Conservation (phyloP, 2,329 filamentous ascomycete genomes). For the Fusarium longipes region DNA sequence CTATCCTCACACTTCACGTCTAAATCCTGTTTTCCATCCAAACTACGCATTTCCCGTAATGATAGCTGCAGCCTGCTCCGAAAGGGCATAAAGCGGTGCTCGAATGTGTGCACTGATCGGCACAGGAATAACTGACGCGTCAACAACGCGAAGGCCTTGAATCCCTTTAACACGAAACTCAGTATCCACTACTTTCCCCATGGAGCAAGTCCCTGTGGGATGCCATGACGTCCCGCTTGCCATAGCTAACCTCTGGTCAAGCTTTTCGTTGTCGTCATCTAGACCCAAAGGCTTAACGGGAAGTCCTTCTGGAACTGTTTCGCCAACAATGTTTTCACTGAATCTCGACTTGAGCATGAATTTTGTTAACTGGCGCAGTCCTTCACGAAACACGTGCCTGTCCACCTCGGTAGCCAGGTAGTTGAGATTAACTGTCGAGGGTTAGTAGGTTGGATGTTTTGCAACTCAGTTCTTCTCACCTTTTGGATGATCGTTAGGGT, state of each 20-base stretch:
- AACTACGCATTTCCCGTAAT: conserved; percentile 17
- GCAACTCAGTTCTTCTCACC: conserved; percentile 17
- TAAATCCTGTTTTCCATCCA: too few relatives aligned
- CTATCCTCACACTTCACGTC: too few relatives aligned
- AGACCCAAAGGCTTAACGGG: conserved; percentile 27
- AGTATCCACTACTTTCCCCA: conserved; percentile 67
- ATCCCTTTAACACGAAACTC: conserved; percentile 64
- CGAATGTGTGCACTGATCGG: conserved; percentile 48
- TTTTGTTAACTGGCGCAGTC: conserved; percentile 36
- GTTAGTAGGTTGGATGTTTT: background rate
- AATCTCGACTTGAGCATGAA: conserved; percentile 43
- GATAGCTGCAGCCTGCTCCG: conserved; percentile 50
- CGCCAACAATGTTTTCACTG: conserved; percentile 33
- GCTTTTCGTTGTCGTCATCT: conserved; percentile 34
- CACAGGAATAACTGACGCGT: conserved; percentile 51
- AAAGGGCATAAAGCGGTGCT: conserved; percentile 50
- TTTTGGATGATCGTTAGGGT: conserved; percentile 37
- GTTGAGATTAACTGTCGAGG: conserved; percentile 35
- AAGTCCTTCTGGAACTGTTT: conserved; percentile 36
- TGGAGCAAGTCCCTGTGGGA: conserved; percentile 63
- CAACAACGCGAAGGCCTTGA: conserved; percentile 48
- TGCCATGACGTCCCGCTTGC: conserved; percentile 61
- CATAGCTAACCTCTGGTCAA: conserved; percentile 39
- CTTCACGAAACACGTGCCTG: conserved; percentile 40
- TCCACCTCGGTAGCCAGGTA: conserved; percentile 44